phyloP scores from a whole-genome alignment of 2,329 filamentous ascomycete species.

The Tolypocladium sp. region DNA sequence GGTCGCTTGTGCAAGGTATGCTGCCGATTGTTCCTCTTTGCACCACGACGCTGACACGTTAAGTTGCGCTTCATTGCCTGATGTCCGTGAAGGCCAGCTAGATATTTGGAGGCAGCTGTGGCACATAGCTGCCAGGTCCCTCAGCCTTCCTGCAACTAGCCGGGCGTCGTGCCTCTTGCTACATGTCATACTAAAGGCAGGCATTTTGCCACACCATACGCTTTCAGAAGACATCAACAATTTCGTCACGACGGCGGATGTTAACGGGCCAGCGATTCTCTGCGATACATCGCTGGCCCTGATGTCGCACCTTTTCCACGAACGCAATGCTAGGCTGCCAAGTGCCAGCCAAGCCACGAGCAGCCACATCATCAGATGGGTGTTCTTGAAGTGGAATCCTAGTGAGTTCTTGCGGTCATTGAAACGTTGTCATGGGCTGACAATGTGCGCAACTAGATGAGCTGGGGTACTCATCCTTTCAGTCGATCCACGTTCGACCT shows the following conservation, averaged over 20 bases:
- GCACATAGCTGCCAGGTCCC: constrained; percentile 61
- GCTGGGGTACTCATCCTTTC: constrained; percentile 53
- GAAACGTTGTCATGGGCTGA: neutral
- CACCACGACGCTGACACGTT: constrained; percentile 9
- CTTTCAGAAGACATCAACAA: constrained; percentile 62
- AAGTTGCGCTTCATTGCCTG: constrained; percentile 20
- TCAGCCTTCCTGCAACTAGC: constrained; percentile 62
- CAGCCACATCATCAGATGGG: constrained; percentile 70
- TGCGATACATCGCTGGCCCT: constrained; percentile 72
- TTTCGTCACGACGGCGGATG: constrained; percentile 67
- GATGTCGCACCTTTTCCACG: constrained; percentile 59
- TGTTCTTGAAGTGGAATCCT: constrained; percentile 74
- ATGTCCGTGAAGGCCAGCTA: constrained; percentile 22
- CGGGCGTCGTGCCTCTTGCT: constrained; percentile 71
- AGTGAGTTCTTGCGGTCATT: constrained; percentile 39
- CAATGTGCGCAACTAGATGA: constrained; percentile 42
- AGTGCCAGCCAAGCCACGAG: constrained; percentile 58
- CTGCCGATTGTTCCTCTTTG: neutral
- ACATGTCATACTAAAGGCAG: constrained; percentile 53
- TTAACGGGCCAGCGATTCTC: constrained; percentile 69
- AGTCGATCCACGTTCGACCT: constrained; percentile 55
- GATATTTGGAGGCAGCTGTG: constrained; percentile 63
- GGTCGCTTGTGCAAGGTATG: constrained; percentile 70
- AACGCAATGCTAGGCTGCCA: constrained; percentile 58
- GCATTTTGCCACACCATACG: constrained; percentile 58